Evolutionary conservation across 2,329 filamentous ascomycete species (phyloP), one percentile per base, ranked within the genome.

Genomic region (Colletotrichum musae): DNA sequence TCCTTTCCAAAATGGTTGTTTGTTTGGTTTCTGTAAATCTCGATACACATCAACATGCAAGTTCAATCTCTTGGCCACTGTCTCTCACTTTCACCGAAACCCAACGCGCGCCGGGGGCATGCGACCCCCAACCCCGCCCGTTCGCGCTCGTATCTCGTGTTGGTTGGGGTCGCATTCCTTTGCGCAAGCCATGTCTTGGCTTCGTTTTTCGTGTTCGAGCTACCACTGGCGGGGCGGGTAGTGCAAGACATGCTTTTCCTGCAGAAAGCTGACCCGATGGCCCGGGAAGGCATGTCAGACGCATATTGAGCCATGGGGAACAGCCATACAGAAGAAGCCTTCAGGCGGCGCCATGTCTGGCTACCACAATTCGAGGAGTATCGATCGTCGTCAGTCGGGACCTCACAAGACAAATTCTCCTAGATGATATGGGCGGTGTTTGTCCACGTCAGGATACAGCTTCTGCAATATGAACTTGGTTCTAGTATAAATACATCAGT

Each of bases 151-250:
- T 58, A 47, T 58, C 39, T 58, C 41, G 56, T 39, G 43, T 48
- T 16, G 56, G 41, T 39, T 18, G 41, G 39, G 56, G 24, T 45
- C 45, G 39, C 26, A 15, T 15, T 43, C 41, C 41, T 13, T 43
- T 15, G 41, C n/a, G 41, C 28, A 62, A 51, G 15, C 63, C 56
- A 28, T 21, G 21, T 62, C 58, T 67, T 36, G 58, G 51, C 32
- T 13, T 51, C 43, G 41, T 63, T 48, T 62, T 51, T 51, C 63
- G 58, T 43, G 28, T 67, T 56, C 12, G 3, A 18, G 16, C 41
- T 43, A 43, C 10, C 41, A 6, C 6, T 43, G 2, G 16, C 12
- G 16, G 13, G 13, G 18, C 7, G n/a, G 6, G 21, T 13, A 15
- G 32, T n/a, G 45, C 21, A n/a, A 12, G 50, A 12, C 6, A 1